Conservation (phyloP, 73 alveolate genomes). For the Paramecium pentaurelia region DNA sequence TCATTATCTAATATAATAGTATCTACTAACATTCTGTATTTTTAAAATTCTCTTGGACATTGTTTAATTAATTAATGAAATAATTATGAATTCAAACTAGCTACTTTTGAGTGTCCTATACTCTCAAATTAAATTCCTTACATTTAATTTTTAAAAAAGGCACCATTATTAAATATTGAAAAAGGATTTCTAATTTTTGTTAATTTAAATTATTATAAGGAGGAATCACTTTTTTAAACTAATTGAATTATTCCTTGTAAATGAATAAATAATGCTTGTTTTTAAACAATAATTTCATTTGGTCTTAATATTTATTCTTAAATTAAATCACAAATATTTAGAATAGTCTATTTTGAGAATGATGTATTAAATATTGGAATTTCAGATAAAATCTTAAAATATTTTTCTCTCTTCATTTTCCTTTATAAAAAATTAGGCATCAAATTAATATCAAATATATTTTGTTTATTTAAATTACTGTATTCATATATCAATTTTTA, state of each 20-base stretch:
- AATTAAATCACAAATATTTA: not conserved
- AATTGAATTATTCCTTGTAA: not conserved
- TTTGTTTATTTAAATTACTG: not conserved
- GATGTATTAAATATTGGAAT: not conserved
- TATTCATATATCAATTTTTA: not conserved
- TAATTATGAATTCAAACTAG: not conserved
- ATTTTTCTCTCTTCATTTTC: not conserved
- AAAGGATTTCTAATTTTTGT: not conserved
- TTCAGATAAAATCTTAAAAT: not conserved
- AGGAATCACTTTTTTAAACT: not conserved
- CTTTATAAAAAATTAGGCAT: not conserved
- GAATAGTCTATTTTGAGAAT: not conserved
- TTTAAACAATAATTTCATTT: not conserved
- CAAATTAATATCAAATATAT: not conserved
- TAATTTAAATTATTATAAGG: not conserved
- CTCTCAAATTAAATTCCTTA: not conserved
- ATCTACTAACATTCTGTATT: not conserved
- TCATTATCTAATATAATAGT: not conserved
- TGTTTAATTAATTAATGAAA: not conserved
- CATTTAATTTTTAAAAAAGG: not conserved
- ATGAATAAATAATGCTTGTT: not conserved
- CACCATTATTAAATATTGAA: not conserved
- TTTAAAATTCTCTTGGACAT: not conserved
- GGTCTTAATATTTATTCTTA: not conserved
- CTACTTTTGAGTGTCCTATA: not conserved